phyloP scores from a whole-genome alignment of 768 basidiomycete species.

The Russula brevipes region DNA sequence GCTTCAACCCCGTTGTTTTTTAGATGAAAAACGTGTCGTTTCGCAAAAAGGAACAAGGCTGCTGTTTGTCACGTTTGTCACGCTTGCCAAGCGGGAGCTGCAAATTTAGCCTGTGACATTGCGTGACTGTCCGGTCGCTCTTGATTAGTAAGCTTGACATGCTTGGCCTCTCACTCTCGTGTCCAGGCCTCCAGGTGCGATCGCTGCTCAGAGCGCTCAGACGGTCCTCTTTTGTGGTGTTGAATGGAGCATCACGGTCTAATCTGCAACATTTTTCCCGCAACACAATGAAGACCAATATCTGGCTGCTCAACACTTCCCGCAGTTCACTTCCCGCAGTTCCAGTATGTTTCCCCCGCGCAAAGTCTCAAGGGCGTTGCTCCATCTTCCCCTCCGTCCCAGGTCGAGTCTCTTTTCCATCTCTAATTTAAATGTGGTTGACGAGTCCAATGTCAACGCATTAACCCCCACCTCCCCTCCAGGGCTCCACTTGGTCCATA shows the following conservation, averaged over 20 bases:
- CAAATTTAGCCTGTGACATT: no score
- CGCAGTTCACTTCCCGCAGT: no score
- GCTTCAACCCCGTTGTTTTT: no score
- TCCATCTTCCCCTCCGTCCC: constrained; percentile 46
- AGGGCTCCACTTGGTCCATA: constrained; percentile 27
- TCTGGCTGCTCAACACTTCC: constrained; percentile 18
- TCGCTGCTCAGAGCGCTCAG: constrained; percentile 13
- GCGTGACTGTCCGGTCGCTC: no score
- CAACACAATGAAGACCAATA: constrained; percentile 22
- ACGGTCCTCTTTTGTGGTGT: not conserved
- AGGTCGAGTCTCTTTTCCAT: constrained; percentile 68
- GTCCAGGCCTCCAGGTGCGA: no score
- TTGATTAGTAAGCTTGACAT: no score
- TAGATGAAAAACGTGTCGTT: no score
- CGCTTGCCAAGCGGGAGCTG: no score
- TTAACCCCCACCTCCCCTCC: constrained; percentile 33
- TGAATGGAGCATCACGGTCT: constrained; percentile 23
- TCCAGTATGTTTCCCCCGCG: constrained; percentile 33
- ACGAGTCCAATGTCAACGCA: constrained; percentile 36
- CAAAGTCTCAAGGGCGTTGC: constrained; percentile 36
- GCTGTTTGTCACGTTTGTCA: no score
- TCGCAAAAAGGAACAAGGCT: no score
- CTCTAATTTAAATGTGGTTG: constrained; percentile 43
- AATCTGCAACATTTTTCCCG: constrained; percentile 25
- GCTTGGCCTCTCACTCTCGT: no score